phyloP scores from a whole-genome alignment of 2,329 filamentous ascomycete genomes.

The Alternaria conjuncta region DNA sequence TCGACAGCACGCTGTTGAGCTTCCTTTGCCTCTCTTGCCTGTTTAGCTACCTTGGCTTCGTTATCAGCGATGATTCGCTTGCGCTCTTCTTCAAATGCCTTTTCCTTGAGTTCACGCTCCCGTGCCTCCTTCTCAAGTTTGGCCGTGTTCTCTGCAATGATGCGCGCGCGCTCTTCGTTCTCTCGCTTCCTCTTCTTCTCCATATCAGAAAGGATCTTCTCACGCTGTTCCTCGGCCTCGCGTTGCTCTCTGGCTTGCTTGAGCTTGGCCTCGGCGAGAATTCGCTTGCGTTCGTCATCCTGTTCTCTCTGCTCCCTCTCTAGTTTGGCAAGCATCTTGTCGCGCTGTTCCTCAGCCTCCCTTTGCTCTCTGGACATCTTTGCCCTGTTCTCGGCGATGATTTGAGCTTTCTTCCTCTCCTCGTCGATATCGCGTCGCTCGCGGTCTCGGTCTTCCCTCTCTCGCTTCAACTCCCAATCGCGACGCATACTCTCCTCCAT shows the following conservation, averaged over 20 bases:
- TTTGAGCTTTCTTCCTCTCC: conserved; percentile 49
- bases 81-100: conserved; percentile 33
- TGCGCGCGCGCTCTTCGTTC: conserved; percentile 34
- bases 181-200: conserved; percentile 48
- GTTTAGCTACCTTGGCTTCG: conserved; percentile 35
- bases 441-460: conserved; percentile 41
- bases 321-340: conserved; percentile 33
- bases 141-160: conserved; percentile 41
- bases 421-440: conserved; percentile 48
- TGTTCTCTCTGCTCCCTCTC: conserved; percentile 35
- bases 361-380: conserved; percentile 28
- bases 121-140: conserved; percentile 39
- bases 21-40: conserved; percentile 39
- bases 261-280: conserved; percentile 40
- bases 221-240: conserved; percentile 32
- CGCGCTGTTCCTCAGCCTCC: conserved; percentile 33
- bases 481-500: conserved; percentile 41
- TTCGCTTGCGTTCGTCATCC: conserved; percentile 34
- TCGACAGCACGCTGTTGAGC: conserved; percentile 43
- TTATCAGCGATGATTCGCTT: conserved; percentile 41
- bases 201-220: conserved; percentile 43
- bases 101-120: conserved; percentile 33
- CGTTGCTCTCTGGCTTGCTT: conserved; percentile 37
- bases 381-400: conserved; percentile 44
- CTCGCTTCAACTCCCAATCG: conserved; percentile 40